Evolutionary conservation across 139 green algal species (phyloP).

Genomic region (Eudorina sp.): DNA sequence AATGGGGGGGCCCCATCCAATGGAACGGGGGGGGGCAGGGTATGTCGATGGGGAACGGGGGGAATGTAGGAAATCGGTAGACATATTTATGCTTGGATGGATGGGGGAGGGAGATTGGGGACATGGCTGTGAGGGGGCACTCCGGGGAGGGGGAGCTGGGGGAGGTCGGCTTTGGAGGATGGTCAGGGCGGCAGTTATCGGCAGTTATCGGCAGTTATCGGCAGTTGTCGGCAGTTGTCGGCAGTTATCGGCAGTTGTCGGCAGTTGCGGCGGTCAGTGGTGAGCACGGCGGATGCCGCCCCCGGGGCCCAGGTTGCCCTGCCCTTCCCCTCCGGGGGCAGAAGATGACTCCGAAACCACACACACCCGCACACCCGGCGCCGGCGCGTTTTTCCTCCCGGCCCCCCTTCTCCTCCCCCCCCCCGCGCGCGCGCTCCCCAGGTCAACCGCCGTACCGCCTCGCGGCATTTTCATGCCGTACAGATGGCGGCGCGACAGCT

Average conservation of each 20-base stretch:
- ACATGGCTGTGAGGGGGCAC: background rate
- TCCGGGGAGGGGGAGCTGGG: too few species aligned
- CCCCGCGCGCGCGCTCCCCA: background rate
- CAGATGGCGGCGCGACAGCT: slow-evolving; percentile 53
- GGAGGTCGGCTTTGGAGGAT: too few species aligned
- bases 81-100: too few species aligned
- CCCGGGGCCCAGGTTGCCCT: background rate
- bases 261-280: too few species aligned
- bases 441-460: slow-evolving; percentile 48
- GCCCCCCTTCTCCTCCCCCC: background rate
- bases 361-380: too few species aligned
- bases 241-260: too few species aligned
- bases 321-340: background rate
- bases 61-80: too few species aligned
- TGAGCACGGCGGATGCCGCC: background rate
- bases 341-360: too few species aligned
- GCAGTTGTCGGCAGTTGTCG: too few species aligned
- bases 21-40: background rate
- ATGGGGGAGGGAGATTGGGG: background rate
- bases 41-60: background rate
- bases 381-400: too few species aligned
- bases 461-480: slow-evolving; percentile 53
- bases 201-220: too few species aligned
- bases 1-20: background rate
- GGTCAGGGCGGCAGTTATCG: too few species aligned